Evolutionary conservation across 129 eudicot species (phyloP).

Genomic region (Dittrichia graveolens): DNA sequence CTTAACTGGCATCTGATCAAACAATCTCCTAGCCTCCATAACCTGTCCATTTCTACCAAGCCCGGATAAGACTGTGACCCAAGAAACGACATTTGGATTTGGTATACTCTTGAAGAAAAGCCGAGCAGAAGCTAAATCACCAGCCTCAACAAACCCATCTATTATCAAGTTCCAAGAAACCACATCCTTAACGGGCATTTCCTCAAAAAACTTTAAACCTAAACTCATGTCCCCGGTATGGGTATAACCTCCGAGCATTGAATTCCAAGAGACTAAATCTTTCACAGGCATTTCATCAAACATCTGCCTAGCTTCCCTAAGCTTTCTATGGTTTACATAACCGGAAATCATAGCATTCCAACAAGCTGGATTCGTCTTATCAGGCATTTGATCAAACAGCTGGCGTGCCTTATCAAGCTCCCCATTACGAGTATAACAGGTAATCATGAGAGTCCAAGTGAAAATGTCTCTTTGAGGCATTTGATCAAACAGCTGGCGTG

Average conservation of each 20-base stretch:
- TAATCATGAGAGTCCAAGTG: conserved; percentile 56
- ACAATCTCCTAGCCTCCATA: conserved; percentile 51
- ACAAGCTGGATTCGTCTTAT: conserved; percentile 54
- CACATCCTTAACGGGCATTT: conserved; percentile 48
- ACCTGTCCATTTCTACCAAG: conserved; percentile 48
- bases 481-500: conserved; percentile 52
- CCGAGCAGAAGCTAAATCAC: conserved; percentile 56
- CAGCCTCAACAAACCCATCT: conserved; percentile 54
- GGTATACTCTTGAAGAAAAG: conserved; percentile 39
- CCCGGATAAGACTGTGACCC: conserved; percentile 59
- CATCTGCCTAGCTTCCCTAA: conserved; percentile 42
- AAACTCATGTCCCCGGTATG: conserved; percentile 48
- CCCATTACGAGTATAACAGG: conserved; percentile 50
- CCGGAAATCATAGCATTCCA: conserved; percentile 67
- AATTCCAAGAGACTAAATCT: conserved; percentile 58
- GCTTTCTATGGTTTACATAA: conserved; percentile 38
- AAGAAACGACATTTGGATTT: conserved; percentile 47
- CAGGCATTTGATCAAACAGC: conserved; percentile 41
- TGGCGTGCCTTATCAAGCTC: conserved; percentile 47
- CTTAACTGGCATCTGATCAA: conserved; percentile 48
- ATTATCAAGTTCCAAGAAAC: conserved; percentile 63
- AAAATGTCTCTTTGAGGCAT: conserved; percentile 50
- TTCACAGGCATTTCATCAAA: conserved; percentile 53
- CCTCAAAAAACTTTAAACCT: conserved; percentile 44
- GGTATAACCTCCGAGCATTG: conserved; percentile 65